These are phyloP conservation scores for Castanospermum australe DNA, from an alignment of 306 rosid genomes.

Conservation along the genomic window DNA sequence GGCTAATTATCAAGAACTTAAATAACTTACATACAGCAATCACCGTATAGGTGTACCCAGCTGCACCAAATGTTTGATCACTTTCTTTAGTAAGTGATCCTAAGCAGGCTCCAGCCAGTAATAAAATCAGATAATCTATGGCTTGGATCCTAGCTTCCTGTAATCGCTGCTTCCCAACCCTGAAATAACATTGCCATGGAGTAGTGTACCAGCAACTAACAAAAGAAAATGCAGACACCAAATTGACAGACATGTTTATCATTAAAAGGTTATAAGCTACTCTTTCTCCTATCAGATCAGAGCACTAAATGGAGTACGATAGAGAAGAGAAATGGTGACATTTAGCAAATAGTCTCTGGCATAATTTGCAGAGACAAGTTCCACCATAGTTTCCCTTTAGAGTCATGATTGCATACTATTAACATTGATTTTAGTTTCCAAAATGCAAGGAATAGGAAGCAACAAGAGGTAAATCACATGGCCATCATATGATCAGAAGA, in stretches of 20 bases:
- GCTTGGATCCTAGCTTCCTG: conserved; percentile 86
- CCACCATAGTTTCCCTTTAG: background rate
- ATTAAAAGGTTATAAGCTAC: background rate
- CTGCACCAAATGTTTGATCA: conserved; percentile 76
- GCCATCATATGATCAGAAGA: background rate
- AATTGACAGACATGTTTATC: background rate
- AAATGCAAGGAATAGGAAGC: background rate
- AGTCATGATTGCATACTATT: background rate
- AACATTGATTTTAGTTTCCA: background rate
- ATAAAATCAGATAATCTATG: conserved; percentile 83
- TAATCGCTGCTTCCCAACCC: conserved; percentile 84
- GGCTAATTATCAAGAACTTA: background rate
- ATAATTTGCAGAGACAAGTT: background rate
- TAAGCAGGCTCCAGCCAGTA: conserved; percentile 97
- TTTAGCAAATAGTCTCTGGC: background rate
- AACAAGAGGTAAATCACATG: background rate
- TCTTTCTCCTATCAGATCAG: background rate
- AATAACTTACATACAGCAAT: conserved; percentile 88
- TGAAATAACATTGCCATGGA: conserved; percentile 36
- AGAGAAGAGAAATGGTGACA: background rate
- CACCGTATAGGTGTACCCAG: conserved; percentile 76
- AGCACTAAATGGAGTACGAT: background rate
- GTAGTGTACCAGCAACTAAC: conserved; percentile 17
- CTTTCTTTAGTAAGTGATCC: conserved; percentile 69
- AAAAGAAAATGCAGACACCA: background rate